phyloP scores from a whole-genome alignment of 208 protist species.

The Crithidia bombi region DNA sequence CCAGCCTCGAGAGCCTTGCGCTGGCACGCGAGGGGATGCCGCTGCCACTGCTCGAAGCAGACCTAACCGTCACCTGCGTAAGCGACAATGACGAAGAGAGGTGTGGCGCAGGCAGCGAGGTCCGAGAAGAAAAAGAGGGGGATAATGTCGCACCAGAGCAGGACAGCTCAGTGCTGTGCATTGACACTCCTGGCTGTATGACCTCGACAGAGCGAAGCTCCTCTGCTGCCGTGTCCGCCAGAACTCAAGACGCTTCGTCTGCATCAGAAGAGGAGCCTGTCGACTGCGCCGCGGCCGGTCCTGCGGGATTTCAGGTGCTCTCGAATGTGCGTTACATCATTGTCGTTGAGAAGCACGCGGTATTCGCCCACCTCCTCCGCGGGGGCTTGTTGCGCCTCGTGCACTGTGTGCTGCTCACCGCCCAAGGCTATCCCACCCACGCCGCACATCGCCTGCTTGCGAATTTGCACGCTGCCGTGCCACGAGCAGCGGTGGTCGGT shows the following conservation, averaged over 20 bases:
- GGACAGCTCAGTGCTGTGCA: too few relatives aligned
- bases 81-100: neutral
- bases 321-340: constrained; percentile 65
- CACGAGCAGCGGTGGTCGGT: constrained; percentile 63
- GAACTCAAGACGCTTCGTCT: too few relatives aligned
- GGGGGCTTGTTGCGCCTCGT: constrained; percentile 52
- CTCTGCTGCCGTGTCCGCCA: too few relatives aligned
- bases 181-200: too few relatives aligned
- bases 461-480: constrained; percentile 56
- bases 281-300: neutral
- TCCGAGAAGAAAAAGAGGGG: too few relatives aligned
- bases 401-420: constrained; percentile 80
- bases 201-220: too few relatives aligned
- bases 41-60: constrained; percentile 25
- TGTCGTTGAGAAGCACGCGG: constrained; percentile 88
- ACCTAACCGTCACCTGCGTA: constrained; percentile 9
- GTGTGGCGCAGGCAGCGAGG: neutral
- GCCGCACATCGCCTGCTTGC: constrained; percentile 65
- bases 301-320: constrained; percentile 31
- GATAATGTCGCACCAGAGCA: too few relatives aligned
- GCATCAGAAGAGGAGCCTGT: neutral
- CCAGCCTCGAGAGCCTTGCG: constrained; percentile 20
- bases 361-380: constrained; percentile 74
- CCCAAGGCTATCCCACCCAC: constrained; percentile 79
- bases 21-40: constrained; percentile 25